phyloP scores from a whole-genome alignment of 108 stramenopile genomes.

The Discostella stelligeroides region DNA sequence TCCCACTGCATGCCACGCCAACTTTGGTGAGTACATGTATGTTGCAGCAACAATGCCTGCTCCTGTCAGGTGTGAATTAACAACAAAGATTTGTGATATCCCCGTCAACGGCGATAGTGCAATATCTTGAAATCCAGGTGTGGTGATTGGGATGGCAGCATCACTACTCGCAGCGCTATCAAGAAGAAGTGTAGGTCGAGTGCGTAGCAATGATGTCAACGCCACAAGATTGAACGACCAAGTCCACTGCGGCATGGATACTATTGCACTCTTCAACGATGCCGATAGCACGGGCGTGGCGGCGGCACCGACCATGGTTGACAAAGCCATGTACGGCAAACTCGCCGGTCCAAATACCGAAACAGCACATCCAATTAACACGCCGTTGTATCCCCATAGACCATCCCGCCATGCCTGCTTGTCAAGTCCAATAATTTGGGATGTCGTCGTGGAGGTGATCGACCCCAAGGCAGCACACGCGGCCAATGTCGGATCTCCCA shows the following conservation, averaged over 20 bases:
- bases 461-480: constrained; percentile 57
- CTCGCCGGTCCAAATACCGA: constrained; percentile 64
- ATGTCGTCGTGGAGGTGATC: constrained; percentile 54
- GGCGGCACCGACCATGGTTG: constrained; percentile 58
- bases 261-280: constrained; percentile 54
- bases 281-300: constrained; percentile 64
- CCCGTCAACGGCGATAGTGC: constrained; percentile 59
- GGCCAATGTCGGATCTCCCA: constrained; percentile 74
- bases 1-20: constrained; percentile 65
- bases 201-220: constrained; percentile 59
- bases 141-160: not conserved
- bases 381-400: constrained; percentile 80
- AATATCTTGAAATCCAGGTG: constrained; percentile 18
- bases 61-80: constrained; percentile 66
- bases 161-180: constrained; percentile 1
- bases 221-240: constrained; percentile 79
- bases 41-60: constrained; percentile 48
- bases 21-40: constrained; percentile 55
- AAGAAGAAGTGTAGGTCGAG: constrained; percentile 58
- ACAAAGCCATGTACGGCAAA: constrained; percentile 30
- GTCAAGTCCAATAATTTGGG: constrained; percentile 53
- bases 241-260: constrained; percentile 76
- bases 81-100: constrained; percentile 87
- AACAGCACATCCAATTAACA: constrained; percentile 79
- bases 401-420: constrained; percentile 51